phyloP scores from a whole-genome alignment of 116 monocot genomes.

The Cymodocea nodosa region DNA sequence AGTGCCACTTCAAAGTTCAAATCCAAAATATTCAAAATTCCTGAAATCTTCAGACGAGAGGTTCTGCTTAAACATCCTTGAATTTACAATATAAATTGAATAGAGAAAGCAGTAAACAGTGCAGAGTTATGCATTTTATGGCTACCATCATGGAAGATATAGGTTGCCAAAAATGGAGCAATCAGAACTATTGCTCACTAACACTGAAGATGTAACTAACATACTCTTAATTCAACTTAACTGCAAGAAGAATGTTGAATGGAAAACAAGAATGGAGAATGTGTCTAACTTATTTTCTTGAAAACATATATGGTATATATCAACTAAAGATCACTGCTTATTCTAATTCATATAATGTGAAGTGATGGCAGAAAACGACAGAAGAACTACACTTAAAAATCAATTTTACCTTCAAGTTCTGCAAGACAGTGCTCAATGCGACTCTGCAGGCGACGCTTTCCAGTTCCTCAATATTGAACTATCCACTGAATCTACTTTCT shows the following conservation, averaged over 20 bases:
- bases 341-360: no score
- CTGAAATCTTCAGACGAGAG: no score
- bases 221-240: background rate
- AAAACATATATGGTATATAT: background rate
- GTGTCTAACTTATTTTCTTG: background rate
- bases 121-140: no score
- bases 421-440: conserved; percentile 54
- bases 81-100: no score
- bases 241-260: background rate
- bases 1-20: background rate
- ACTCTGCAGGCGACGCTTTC: conserved; percentile 62
- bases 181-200: no score
- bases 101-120: no score
- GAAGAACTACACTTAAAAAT: background rate
- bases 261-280: no score
- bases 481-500: conserved; percentile 30
- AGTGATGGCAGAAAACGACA: no score
- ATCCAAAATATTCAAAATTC: no score
- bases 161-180: no score
- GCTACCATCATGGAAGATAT: no score
- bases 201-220: background rate
- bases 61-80: no score
- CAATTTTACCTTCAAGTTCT: conserved; percentile 76
- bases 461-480: conserved; percentile 30
- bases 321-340: background rate